phyloP scores from a whole-genome alignment of 2,329 filamentous ascomycete species.

The Neofusicoccum cordaticola region DNA sequence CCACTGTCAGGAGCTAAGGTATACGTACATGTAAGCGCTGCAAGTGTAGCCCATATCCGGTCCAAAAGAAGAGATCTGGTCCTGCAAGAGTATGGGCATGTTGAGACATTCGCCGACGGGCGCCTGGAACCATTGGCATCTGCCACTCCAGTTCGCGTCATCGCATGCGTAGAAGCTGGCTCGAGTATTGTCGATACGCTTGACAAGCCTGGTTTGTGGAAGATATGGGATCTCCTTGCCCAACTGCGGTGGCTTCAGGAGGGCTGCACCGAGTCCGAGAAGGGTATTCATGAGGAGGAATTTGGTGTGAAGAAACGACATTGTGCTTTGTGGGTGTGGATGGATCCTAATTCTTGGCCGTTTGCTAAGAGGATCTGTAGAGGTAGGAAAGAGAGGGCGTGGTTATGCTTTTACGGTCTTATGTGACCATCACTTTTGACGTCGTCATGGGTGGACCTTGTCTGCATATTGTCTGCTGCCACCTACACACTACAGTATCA shows the following conservation, averaged over 20 bases:
- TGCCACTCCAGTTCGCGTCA: background rate
- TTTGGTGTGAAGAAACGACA: background rate
- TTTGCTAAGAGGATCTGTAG: no score
- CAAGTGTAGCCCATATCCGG: background rate
- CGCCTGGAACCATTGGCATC: background rate
- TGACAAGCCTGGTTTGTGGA: background rate
- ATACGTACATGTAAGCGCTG: background rate
- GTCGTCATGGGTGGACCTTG: no score
- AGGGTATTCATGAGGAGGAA: background rate
- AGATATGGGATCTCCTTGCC: background rate
- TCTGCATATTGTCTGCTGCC: no score
- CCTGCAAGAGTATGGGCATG: background rate
- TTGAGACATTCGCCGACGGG: background rate
- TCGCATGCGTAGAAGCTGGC: background rate
- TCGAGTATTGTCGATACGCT: background rate
- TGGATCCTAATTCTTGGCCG: no score
- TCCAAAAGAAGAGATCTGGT: background rate
- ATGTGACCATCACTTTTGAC: no score
- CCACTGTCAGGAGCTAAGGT: no score
- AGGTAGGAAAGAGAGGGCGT: no score
- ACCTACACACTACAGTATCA: no score
- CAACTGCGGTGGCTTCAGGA: background rate
- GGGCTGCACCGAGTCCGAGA: background rate
- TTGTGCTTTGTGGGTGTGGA: background rate
- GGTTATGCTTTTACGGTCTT: no score